Conservation (phyloP, 2,329 filamentous ascomycete species). For the Fusarium sp. region DNA sequence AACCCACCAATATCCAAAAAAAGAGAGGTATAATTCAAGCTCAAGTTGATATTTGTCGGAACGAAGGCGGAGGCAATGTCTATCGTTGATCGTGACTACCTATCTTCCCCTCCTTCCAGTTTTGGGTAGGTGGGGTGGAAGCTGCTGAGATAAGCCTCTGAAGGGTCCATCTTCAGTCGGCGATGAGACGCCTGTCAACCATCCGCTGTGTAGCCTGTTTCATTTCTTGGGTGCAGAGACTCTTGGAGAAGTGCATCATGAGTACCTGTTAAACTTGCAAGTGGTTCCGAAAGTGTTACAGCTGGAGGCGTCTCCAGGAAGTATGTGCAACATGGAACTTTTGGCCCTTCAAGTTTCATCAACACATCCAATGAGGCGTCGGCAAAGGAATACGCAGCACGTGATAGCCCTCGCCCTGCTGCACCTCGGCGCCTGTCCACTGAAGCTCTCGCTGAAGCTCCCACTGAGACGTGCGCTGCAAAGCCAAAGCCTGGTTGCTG, state of each 20-base stretch:
- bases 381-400: neutral
- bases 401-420: too few relatives aligned
- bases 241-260: neutral
- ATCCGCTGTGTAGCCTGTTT: neutral
- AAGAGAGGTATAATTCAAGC: constrained; percentile 5
- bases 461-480: constrained; percentile 6
- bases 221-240: neutral
- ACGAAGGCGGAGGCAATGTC: constrained; percentile 8
- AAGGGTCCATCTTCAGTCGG: constrained; percentile 5
- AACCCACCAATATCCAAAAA: too few relatives aligned
- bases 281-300: neutral
- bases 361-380: constrained; percentile 6
- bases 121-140: constrained; percentile 45
- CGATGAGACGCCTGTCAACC: constrained; percentile 4
- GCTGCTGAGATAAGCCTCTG: constrained; percentile 46
- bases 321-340: constrained; percentile 2
- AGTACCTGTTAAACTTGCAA: neutral
- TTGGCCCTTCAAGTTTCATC: neutral
- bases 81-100: constrained; percentile 11
- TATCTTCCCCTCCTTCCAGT: constrained; percentile 44
- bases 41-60: constrained; percentile 18
- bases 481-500: neutral
- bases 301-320: neutral
- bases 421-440: neutral
- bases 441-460: neutral